Conservation (phyloP, 2,329 filamentous ascomycete genomes). For the Didymella sp. region DNA sequence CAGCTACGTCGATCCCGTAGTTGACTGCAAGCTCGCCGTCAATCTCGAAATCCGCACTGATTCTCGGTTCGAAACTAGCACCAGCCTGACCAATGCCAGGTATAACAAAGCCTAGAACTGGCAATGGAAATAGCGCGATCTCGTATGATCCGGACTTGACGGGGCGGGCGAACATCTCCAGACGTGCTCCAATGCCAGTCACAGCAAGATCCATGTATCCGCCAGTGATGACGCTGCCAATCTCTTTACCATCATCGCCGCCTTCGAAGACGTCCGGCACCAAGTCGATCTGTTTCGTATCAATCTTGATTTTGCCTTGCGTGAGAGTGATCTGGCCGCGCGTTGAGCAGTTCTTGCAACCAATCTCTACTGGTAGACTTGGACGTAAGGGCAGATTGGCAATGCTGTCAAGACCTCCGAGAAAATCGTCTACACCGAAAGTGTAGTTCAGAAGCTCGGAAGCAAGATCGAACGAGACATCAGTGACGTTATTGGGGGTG, state of each 20-base stretch:
- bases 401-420: constrained; percentile 20
- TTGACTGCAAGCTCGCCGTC: constrained; percentile 40
- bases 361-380: constrained; percentile 38
- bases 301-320: constrained; percentile 40
- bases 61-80: constrained; percentile 40
- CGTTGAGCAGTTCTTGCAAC: constrained; percentile 48
- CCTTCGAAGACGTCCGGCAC: constrained; percentile 36
- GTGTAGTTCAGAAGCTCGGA: constrained; percentile 35
- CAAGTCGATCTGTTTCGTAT: constrained; percentile 33
- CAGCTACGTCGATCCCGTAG: constrained; percentile 49
- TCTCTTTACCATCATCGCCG: constrained; percentile 32
- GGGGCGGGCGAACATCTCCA: constrained; percentile 46
- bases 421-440: constrained; percentile 30
- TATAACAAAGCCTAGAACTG: constrained; percentile 43
- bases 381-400: constrained; percentile 20
- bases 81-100: constrained; percentile 48
- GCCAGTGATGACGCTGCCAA: constrained; percentile 40
- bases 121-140: constrained; percentile 34
- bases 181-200: constrained; percentile 40
- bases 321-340: constrained; percentile 42
- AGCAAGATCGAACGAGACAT: constrained; percentile 32
- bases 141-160: constrained; percentile 31
- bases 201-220: constrained; percentile 45
- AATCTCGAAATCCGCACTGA: constrained; percentile 40
- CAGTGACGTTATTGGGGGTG: constrained; percentile 27